Evolutionary conservation across 768 basidiomycete genomes (phyloP), one percentile per base, ranked within the genome.

Genomic region (Mycena chlorophos): DNA sequence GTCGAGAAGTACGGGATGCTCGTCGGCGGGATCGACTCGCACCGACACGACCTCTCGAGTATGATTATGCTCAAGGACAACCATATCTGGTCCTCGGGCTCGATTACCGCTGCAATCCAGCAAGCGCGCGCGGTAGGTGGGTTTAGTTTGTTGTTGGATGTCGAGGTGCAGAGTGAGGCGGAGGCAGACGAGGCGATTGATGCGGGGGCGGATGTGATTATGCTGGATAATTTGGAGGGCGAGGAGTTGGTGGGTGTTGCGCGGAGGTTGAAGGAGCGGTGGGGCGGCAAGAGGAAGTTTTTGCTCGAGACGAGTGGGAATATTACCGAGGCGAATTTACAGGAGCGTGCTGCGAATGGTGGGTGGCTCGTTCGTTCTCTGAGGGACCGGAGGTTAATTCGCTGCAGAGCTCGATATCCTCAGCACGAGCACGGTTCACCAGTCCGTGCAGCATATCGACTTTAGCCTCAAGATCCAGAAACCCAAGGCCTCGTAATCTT

Each of bases 61-160:
- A 98, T 99, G 97, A 95, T 99, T 67, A 99, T 99, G 97, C 84
- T 99, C 65, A 98, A 98, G 73, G 97, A 99, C 65, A 99, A 99
- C 69, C 97, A 99, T 68, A 91, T 98, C 67, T 98, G 94, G 95
- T 96, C 94, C 3, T 90, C 87, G 87, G 94, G 95, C 26, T 97
- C 94, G 8, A 97, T 98, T 61, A 92, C 92, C 0, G 75, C 84
- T 38, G 96, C 96, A 4, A 87, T 99, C 61, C 71, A 85, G 57
- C 82, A 86, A 62, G 93, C 94, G n/a, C 88, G 92, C 27, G 74
- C 82, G 59, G 94, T 94, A 19, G 93, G 93, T 16, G 96, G 96
- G 10, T 98, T 98, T 75, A 89, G 86, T 54, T 75, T 94, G 46
- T 83, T 91, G 25, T 84, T 99, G 39, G 96, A 98, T 58, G 94